A percentile compares a stretch with the other conserved stretches of the same genome.
phyloP scores from a whole-genome alignment of 306 rosid species.

The Gastrolobium villosum region DNA sequence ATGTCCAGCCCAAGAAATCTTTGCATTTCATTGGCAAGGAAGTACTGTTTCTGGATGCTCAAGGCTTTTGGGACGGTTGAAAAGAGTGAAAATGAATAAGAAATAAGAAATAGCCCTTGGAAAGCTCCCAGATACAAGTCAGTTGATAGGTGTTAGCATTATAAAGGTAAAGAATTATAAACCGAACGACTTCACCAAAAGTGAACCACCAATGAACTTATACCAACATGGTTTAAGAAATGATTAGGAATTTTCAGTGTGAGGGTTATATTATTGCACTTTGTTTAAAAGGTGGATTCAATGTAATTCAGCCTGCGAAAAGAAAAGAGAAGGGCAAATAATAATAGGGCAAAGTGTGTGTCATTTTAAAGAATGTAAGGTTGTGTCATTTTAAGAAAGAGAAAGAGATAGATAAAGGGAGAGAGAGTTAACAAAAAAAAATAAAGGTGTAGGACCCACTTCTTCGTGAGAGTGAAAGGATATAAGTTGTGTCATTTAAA shows the following conservation, averaged over 20 bases:
- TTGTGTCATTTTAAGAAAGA: too few relatives aligned
- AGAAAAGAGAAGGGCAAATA: background rate
- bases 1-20: slow-evolving; percentile 9
- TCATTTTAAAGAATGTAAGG: too few relatives aligned
- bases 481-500: too few relatives aligned
- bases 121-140: slow-evolving; percentile 30
- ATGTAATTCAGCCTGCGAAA: slow-evolving; percentile 40
- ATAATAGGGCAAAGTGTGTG: too few relatives aligned
- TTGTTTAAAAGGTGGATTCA: slow-evolving; percentile 30
- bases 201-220: slow-evolving; percentile 35
- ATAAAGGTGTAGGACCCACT: too few relatives aligned
- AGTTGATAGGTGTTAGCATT: slow-evolving; percentile 13
- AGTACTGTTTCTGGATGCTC: slow-evolving; percentile 33
- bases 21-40: slow-evolving; percentile 41
- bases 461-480: too few relatives aligned
- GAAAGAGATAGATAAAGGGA: too few relatives aligned
- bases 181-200: slow-evolving; percentile 19
- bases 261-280: slow-evolving; percentile 44
- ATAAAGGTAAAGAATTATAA: background rate
- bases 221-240: slow-evolving; percentile 35
- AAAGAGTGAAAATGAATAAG: slow-evolving; percentile 24
- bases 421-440: too few relatives aligned
- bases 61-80: slow-evolving; percentile 46
- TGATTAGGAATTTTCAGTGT: slow-evolving; percentile 39
- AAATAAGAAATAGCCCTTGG: slow-evolving; percentile 39